phyloP scores from a whole-genome alignment of 306 rosid species.

The Pueraria montana region DNA sequence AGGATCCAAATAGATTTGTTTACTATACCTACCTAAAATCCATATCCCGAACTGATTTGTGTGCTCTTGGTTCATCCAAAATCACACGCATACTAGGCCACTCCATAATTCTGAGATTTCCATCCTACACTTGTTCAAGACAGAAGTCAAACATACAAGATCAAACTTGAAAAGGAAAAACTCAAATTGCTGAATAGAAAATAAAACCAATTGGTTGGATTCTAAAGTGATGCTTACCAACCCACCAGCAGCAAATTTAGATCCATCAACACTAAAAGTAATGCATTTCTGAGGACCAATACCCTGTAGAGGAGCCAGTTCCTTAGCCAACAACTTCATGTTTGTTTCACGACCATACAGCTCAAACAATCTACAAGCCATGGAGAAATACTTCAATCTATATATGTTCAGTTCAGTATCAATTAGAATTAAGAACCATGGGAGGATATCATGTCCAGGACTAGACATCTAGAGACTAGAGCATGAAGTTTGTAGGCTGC shows the following conservation, averaged over 20 bases:
- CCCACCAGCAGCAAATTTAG: conserved; percentile 92
- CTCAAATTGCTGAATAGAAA: conserved; percentile 10
- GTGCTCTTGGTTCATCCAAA: conserved; percentile 91
- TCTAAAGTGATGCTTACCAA: conserved; percentile 61
- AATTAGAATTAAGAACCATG: not conserved
- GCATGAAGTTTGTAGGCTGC: conserved; percentile 8
- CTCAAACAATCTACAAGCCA: conserved; percentile 74
- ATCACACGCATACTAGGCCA: conserved; percentile 81
- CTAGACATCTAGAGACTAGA: not conserved
- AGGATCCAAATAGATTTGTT: conserved; percentile 29
- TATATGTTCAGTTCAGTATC: conserved; percentile 8
- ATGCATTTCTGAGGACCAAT: conserved; percentile 81
- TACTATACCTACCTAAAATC: conserved; percentile 78
- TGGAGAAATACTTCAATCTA: conserved; percentile 34
- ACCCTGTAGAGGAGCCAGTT: conserved; percentile 62
- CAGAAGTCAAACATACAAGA: conserved; percentile 46
- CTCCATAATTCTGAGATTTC: conserved; percentile 85
- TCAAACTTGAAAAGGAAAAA: not conserved
- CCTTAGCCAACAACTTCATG: conserved; percentile 73
- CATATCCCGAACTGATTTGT: conserved; percentile 83
- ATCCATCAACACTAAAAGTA: conserved; percentile 90
- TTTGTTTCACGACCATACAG: conserved; percentile 65
- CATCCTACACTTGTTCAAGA: conserved; percentile 67
- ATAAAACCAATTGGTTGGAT: conserved; percentile 33
- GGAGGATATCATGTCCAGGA: not conserved